A percentile compares a stretch with the other conserved stretches of the same genome.
These are phyloP conservation scores for Melocanna baccifera DNA, from an alignment of 176 grass and related monocot genomes.

Conservation along the genomic window DNA sequence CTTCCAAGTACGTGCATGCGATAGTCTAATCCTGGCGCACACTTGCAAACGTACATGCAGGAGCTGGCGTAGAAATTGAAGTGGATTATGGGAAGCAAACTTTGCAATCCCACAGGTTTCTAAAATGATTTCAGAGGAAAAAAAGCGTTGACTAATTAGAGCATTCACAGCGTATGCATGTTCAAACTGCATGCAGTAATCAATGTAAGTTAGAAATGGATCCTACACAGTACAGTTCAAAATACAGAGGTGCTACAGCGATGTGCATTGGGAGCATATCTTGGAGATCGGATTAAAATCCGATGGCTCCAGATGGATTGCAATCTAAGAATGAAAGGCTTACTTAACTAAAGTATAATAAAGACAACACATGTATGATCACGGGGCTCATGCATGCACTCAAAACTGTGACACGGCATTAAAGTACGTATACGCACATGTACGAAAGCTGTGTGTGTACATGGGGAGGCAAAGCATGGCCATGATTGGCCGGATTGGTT, in stretches of 20 bases:
- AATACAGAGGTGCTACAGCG: neutral
- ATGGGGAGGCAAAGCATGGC: neutral
- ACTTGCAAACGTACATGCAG: neutral
- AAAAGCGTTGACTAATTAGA: neutral
- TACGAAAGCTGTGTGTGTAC: neutral
- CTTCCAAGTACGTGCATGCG: constrained; percentile 2
- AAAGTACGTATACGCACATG: constrained; percentile 34
- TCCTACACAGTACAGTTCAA: neutral
- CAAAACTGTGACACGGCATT: neutral
- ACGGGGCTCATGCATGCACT: neutral
- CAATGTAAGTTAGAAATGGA: neutral
- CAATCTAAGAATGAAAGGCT: neutral
- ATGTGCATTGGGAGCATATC: neutral
- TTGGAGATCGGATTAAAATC: neutral
- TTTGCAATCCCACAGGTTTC: neutral
- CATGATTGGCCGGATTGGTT: constrained; percentile 55
- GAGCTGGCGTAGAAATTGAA: neutral
- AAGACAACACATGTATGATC: neutral
- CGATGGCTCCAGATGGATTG: neutral
- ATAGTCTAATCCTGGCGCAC: neutral
- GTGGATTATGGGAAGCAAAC: neutral
- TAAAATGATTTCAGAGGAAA: neutral
- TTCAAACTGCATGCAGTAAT: neutral
- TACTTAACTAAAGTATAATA: neutral
- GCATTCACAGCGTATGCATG: neutral